phyloP scores from a whole-genome alignment of 1,284 basidiomycete genomes.

The Omphalotus olearius region DNA sequence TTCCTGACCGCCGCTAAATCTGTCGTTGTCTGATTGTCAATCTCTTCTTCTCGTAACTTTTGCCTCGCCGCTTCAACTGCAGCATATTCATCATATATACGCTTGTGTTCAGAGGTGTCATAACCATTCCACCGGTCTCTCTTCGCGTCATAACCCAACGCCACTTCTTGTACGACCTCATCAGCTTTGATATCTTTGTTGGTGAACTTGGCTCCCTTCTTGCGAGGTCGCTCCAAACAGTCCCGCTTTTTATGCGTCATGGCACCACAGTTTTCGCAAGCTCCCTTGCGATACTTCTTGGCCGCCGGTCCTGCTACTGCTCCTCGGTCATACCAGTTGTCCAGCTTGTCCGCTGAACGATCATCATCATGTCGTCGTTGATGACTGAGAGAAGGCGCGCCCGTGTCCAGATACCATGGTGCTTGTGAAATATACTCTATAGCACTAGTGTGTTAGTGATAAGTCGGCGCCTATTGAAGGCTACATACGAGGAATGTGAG shows the following conservation, averaged over 20 bases:
- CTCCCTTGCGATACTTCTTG: slow-evolving; percentile 96
- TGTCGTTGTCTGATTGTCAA: slow-evolving; percentile 95
- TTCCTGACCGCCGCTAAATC: slow-evolving; percentile 80
- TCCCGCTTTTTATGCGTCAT: slow-evolving; percentile 91
- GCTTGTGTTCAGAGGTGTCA: slow-evolving; percentile 82
- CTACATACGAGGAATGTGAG: slow-evolving; percentile 90
- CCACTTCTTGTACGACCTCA: slow-evolving; percentile 81
- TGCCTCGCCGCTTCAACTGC: slow-evolving; percentile 90
- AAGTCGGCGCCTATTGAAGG: neutral
- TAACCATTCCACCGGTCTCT: slow-evolving; percentile 99
- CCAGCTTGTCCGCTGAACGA: slow-evolving; percentile 63
- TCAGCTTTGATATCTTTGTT: slow-evolving; percentile 89
- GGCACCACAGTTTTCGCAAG: slow-evolving; percentile 98
- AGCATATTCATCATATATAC: slow-evolving; percentile 90
- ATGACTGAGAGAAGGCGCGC: slow-evolving; percentile 88
- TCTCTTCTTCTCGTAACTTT: slow-evolving; percentile 90
- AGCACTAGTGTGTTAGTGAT: slow-evolving; percentile 10
- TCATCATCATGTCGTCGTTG: slow-evolving; percentile 77
- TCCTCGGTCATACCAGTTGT: slow-evolving; percentile 94
- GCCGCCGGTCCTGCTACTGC: slow-evolving; percentile 82
- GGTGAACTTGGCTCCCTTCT: slow-evolving; percentile 94
- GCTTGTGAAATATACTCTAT: slow-evolving; percentile 92
- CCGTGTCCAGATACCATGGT: slow-evolving; percentile 97
- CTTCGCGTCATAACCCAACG: slow-evolving; percentile 90
- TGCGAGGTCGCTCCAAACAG: slow-evolving; percentile 94